Base-by-base conservation (phyloP, 768 basidiomycete genomes). In the Hygrocybe coccinea region DNA sequence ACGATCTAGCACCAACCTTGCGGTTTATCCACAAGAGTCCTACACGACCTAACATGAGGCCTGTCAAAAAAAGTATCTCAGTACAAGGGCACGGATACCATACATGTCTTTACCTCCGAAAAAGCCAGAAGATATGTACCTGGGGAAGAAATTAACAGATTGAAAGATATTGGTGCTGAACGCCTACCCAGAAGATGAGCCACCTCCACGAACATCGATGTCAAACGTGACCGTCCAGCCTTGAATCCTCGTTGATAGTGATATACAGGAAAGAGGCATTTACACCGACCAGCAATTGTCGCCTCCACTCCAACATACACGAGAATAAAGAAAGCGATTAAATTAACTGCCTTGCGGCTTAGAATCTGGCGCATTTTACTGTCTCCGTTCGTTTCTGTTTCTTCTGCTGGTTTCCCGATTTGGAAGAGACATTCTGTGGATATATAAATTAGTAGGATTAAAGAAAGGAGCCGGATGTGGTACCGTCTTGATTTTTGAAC, bases 271-370 rank as follows among this genome's bases (percentile, higher is more conserved):
- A 15, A 43, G 46, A 24, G 12, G 9, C 14, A 49, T 22, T 15
- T 33, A 7, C 12, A 33, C 61, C 38, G 21, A 76, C 79, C 79
- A 56, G 79, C 79, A 50, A 78, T 75, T 0, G 78, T 81, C 0
- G 87, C 84, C 60, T 87, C 86, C 2, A 84, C 78, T 9, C 86
- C 86, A 21, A 87, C 84, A 60, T 87, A 87, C 0, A 86, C 76
- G 9, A 86, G 71, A 51, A 79, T 76, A 62, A 85, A 88, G 59
- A 83, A 69, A 0, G 86, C 84, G 4, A 88, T 69, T 15, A 82
- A 67, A 58, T 87, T 85, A 1, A 87, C 84, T 0, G 76, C 74
- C 55, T 73, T 79, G 46, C 76, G 71, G 1, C 64, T 55, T 49
- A 87, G 60, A 54, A 87, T 83, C 58, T 85, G 79, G 19, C 72